Percentiles rank a stretch among this genome's conserved stretches.
Conservation (phyloP, 495 filamentous ascomycete genomes). For the Penicillium salamii region DNA sequence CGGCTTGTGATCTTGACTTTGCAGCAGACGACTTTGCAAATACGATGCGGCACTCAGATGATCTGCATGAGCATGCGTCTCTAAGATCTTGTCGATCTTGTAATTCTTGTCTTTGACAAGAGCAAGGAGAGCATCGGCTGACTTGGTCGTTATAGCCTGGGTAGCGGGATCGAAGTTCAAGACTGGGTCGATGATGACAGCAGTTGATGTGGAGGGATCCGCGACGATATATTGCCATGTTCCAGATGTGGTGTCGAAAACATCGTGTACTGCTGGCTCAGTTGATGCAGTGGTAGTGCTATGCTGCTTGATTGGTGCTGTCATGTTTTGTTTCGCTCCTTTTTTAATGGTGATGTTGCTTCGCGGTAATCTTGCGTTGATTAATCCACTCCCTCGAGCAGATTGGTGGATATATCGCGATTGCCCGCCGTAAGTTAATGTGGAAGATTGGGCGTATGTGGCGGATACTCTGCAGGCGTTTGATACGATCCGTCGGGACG, state of each 20-base stretch:
- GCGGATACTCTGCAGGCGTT: not conserved
- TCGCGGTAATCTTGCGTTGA: not conserved
- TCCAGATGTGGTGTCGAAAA: constrained; percentile 44
- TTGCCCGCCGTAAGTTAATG: not conserved
- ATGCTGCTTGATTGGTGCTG: not conserved
- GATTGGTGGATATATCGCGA: not conserved
- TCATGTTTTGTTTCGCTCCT: too few relatives aligned
- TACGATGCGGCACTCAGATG: constrained; percentile 58
- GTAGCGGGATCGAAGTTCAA: constrained; percentile 53
- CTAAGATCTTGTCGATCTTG: constrained; percentile 47
- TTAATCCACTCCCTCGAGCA: not conserved
- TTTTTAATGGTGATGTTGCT: too few relatives aligned
- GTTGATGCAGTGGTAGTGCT: constrained; percentile 6
- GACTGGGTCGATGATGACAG: constrained; percentile 59
- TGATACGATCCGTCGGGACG: too few relatives aligned
- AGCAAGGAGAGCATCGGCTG: constrained; percentile 48
- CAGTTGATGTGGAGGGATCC: constrained; percentile 42
- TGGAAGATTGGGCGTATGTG: not conserved
- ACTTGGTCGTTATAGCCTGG: constrained; percentile 40
- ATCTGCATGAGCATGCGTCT: constrained; percentile 63
- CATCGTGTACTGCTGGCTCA: constrained; percentile 39
- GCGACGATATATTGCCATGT: constrained; percentile 64
- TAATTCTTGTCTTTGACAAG: constrained; percentile 44
- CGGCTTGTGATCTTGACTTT: constrained; percentile 17
- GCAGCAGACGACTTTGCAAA: constrained; percentile 43